A percentile compares a stretch with the other conserved stretches of the same genome.
These are phyloP conservation scores for Macrophomina phaseolina DNA, from an alignment of 2,329 filamentous ascomycete genomes.

Conservation along the genomic window DNA sequence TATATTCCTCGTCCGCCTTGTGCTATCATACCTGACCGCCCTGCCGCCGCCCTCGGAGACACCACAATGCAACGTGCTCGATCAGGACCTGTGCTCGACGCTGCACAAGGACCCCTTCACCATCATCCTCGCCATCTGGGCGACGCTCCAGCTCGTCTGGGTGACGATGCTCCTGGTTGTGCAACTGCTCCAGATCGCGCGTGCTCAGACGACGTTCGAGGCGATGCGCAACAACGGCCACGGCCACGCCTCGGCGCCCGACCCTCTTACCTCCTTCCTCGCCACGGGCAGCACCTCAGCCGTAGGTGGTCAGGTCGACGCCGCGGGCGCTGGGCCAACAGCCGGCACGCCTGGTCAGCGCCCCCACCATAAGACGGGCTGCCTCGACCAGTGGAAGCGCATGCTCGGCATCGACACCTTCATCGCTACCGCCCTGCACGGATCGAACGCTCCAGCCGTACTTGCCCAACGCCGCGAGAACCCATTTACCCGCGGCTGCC, in stretches of 20 bases:
- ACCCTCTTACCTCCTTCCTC: conserved; percentile 74
- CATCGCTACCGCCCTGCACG: conserved; percentile 83
- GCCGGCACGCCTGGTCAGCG: conserved; percentile 64
- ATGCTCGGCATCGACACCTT: conserved; percentile 93
- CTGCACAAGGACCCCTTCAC: conserved; percentile 85
- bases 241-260: conserved; percentile 55
- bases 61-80: conserved; percentile 70
- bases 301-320: conserved; percentile 71
- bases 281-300: conserved; percentile 69
- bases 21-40: conserved; percentile 69
- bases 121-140: conserved; percentile 79
- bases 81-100: conserved; percentile 74
- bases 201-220: conserved; percentile 94
- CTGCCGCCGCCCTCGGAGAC: conserved; percentile 24
- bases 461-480: conserved; percentile 65
- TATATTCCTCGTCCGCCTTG: conserved; percentile 71
- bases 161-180: conserved; percentile 96
- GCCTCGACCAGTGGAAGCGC: conserved; percentile 79
- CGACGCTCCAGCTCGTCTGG: conserved; percentile 85
- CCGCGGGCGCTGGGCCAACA: conserved; percentile 36
- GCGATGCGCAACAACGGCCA: conserved; percentile 85
- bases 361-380: conserved; percentile 67
- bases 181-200: conserved; percentile 88
- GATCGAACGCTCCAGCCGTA: conserved; percentile 63
- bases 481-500: conserved; percentile 80